Conservation (phyloP, 2,329 filamentous ascomycete genomes). For the Beauveria asiatica region DNA sequence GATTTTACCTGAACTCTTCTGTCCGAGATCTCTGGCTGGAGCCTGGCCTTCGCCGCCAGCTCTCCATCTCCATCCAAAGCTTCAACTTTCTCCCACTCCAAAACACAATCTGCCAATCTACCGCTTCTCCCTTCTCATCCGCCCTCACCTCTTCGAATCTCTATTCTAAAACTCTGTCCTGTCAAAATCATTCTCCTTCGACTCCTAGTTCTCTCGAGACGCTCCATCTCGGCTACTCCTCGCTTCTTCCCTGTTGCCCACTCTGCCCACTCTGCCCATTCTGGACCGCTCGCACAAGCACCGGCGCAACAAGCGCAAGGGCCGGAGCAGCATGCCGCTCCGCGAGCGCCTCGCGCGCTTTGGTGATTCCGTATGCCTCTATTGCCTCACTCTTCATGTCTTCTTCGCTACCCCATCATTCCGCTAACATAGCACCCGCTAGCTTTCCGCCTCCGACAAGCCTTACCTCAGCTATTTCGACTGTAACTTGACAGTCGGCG, state of each 20-base stretch:
- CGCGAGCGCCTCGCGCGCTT: constrained; percentile 37
- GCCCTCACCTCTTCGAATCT: neutral
- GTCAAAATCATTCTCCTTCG: neutral
- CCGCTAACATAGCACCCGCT: neutral
- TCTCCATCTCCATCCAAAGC: neutral
- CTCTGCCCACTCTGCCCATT: neutral
- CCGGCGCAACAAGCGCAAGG: constrained; percentile 11
- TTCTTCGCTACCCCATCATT: neutral
- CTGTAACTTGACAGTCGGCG: constrained; percentile 64
- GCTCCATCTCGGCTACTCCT: neutral
- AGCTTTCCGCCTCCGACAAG: constrained; percentile 40
- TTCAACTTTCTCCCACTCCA: neutral
- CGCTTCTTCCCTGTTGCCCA: neutral
- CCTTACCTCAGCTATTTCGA: constrained; percentile 34
- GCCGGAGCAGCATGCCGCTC: constrained; percentile 27
- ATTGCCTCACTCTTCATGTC: neutral
- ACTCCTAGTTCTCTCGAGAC: neutral
- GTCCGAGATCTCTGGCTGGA: neutral
- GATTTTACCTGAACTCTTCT: neutral
- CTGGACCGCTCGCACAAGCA: constrained; percentile 1
- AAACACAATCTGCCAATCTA: neutral
- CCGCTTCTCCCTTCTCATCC: neutral
- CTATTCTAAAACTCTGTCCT: neutral
- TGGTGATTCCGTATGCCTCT: constrained; percentile 34
- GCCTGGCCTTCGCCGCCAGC: neutral